These are phyloP conservation scores for Lonicera japonica DNA, from an alignment of 129 eudicot species.

Conservation along the genomic window DNA sequence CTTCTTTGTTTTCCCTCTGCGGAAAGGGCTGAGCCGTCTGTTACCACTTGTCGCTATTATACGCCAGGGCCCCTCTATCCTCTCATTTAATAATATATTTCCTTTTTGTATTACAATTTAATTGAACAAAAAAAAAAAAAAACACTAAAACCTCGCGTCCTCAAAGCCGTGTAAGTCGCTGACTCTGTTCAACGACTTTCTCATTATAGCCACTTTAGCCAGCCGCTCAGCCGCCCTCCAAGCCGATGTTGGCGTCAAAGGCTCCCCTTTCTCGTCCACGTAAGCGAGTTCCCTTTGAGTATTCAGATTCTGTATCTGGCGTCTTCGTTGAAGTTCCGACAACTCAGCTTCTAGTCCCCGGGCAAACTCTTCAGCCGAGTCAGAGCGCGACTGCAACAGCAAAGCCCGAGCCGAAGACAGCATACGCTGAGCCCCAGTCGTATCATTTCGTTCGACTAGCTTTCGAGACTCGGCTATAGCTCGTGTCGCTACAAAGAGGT, in stretches of 20 bases:
- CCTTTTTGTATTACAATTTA: constrained; percentile 9
- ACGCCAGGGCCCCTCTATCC: constrained; percentile 14
- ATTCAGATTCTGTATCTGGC: constrained; percentile 30
- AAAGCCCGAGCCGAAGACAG: constrained; percentile 71
- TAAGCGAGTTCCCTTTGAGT: constrained; percentile 15
- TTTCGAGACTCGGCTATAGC: constrained; percentile 77
- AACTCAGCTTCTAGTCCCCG: constrained; percentile 57
- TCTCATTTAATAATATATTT: neutral
- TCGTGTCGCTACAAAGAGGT: constrained; percentile 57
- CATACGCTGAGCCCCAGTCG: constrained; percentile 64
- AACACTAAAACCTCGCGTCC: constrained; percentile 80
- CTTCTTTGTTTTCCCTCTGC: constrained; percentile 26
- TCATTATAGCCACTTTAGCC: constrained; percentile 93
- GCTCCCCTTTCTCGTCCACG: constrained; percentile 81
- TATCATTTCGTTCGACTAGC: constrained; percentile 48
- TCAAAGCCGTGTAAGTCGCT: constrained; percentile 99
- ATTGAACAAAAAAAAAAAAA: neutral
- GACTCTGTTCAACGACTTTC: constrained; percentile 80
- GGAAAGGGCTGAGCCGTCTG: constrained; percentile 56
- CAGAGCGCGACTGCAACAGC: constrained; percentile 37
- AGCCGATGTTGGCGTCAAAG: constrained; percentile 96
- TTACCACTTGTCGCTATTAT: constrained; percentile 41
- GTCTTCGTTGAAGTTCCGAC: constrained; percentile 37
- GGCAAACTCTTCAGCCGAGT: constrained; percentile 33
- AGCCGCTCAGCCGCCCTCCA: constrained; percentile 95